phyloP scores from a whole-genome alignment of 352 stramenopile species.

The Phytopythium chamaehyphon region DNA sequence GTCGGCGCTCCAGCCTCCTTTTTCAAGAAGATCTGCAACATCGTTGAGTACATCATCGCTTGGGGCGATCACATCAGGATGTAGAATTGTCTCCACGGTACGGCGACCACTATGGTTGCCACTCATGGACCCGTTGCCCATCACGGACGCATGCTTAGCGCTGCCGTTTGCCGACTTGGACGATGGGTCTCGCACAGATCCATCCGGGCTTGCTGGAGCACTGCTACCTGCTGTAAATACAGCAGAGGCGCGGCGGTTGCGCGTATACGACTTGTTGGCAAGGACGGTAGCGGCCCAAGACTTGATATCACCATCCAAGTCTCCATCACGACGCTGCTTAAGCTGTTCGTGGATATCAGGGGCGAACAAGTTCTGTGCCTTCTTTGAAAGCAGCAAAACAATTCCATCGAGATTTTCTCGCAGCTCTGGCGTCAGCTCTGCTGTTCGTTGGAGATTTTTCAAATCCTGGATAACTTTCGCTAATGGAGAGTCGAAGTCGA shows the following conservation, averaged over 20 bases:
- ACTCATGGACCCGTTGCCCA: constrained; percentile 7
- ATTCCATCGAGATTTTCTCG: constrained; percentile 74
- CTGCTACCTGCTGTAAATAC: constrained; percentile 27
- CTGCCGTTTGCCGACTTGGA: constrained; percentile 6
- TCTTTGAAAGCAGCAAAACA: constrained; percentile 69
- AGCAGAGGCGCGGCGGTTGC: constrained; percentile 52
- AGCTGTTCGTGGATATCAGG: constrained; percentile 81
- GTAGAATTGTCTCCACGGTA: constrained; percentile 43
- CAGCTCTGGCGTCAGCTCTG: constrained; percentile 55
- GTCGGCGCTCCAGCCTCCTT: constrained; percentile 72
- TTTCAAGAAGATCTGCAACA: constrained; percentile 66
- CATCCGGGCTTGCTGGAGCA: constrained; percentile 5
- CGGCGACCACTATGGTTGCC: constrained; percentile 13
- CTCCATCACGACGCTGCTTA: constrained; percentile 61
- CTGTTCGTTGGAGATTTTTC: constrained; percentile 62
- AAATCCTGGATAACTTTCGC: constrained; percentile 74
- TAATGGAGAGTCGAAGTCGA: constrained; percentile 82
- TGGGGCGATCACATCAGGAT: constrained; percentile 53
- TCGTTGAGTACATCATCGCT: constrained; percentile 62
- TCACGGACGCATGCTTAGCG: constrained; percentile 12
- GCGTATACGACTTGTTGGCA: constrained; percentile 74
- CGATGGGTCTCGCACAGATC: constrained; percentile 10
- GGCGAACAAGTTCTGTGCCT: constrained; percentile 76
- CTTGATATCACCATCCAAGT: constrained; percentile 75
- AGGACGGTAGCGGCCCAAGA: constrained; percentile 74